A percentile compares a stretch with the other conserved stretches of the same genome.
Conservation (phyloP, 176 grass and related monocot species). For the Ananas comosus region DNA sequence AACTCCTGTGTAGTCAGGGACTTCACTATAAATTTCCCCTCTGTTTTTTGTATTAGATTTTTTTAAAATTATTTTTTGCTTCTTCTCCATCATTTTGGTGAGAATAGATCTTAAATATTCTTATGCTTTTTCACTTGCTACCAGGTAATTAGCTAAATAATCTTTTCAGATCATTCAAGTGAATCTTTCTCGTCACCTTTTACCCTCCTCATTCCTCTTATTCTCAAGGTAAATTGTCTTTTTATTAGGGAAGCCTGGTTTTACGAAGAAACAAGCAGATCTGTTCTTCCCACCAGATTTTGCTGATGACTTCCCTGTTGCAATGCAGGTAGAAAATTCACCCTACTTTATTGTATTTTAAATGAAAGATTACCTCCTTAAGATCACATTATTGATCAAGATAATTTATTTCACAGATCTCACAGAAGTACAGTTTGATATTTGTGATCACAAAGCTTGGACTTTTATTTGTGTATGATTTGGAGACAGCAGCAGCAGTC, state of each 20-base stretch:
- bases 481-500: constrained; percentile 89
- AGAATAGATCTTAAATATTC: not conserved
- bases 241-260: constrained; percentile 72
- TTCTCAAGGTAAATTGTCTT: not conserved
- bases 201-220: not conserved
- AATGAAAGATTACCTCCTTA: not conserved
- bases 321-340: constrained; percentile 70
- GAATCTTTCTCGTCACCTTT: not conserved
- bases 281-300: constrained; percentile 96
- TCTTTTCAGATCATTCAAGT: not conserved
- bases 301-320: constrained; percentile 91
- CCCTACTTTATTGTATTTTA: not conserved
- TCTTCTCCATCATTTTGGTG: not conserved
- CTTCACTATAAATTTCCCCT: not conserved
- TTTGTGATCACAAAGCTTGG: constrained; percentile 98
- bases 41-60: not conserved
- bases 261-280: constrained; percentile 98
- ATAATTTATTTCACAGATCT: constrained; percentile 47
- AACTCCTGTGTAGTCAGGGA: too few species aligned
- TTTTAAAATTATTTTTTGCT: not conserved
- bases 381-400: not conserved
- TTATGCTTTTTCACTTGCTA: not conserved
- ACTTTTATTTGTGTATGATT: constrained; percentile 92
- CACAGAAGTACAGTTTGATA: constrained; percentile 87
- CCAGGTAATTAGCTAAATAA: not conserved